Evolutionary conservation across 1,284 basidiomycete genomes (phyloP).

Genomic region (Cryptococcus sp.): DNA sequence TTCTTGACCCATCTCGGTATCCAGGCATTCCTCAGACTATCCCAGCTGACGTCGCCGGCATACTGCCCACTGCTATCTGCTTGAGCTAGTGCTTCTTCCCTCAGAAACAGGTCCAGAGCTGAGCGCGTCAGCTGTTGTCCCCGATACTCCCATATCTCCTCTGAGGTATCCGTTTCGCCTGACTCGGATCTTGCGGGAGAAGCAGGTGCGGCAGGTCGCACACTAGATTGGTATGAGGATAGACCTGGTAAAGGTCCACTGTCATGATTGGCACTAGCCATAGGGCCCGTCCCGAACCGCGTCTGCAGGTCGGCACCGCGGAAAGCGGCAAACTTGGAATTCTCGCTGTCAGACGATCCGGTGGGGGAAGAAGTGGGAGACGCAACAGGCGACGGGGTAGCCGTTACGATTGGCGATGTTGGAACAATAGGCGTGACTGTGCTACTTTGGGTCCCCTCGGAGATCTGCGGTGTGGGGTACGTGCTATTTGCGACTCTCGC

Average conservation of each 20-base stretch:
- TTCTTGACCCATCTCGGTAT: conserved; percentile 41
- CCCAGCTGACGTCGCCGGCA: conserved; percentile 37
- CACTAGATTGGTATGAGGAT: conserved; percentile 17
- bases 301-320: conserved; percentile 21
- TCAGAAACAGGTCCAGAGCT: conserved; percentile 35
- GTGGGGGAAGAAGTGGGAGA: conserved; percentile 3
- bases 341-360: neutral
- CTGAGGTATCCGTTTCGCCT: conserved; percentile 5
- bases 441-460: neutral
- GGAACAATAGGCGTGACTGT: too few species aligned
- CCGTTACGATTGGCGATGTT: neutral
- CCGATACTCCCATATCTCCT: conserved; percentile 37
- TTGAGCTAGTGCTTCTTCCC: conserved; percentile 28
- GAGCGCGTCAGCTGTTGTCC: conserved; percentile 39
- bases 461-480: neutral
- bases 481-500: neutral
- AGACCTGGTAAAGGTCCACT: conserved; percentile 4
- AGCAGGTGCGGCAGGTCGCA: conserved; percentile 8
- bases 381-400: neutral
- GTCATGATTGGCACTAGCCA: conserved; percentile 3
- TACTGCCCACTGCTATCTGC: conserved; percentile 42
- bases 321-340: conserved; percentile 6
- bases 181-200: neutral
- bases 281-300: conserved; percentile 31
- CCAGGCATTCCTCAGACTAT: conserved; percentile 39